phyloP scores from a whole-genome alignment of 441 rosid genomes.

The Adansonia madagascariensis region DNA sequence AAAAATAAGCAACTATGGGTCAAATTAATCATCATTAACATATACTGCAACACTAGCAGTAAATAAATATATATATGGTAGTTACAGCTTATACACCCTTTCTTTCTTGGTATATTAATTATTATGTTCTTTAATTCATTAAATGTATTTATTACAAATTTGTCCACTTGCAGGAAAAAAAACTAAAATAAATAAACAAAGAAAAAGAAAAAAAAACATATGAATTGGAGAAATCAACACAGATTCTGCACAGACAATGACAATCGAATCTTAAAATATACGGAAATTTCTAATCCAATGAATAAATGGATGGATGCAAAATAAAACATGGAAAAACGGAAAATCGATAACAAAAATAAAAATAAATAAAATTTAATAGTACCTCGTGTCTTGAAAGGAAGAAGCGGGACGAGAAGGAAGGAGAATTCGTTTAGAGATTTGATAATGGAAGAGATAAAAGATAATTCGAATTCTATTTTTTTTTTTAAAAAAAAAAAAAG shows the following conservation, averaged over 20 bases:
- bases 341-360: background rate
- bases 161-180: background rate
- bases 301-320: background rate
- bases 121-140: background rate
- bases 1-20: background rate
- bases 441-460: background rate
- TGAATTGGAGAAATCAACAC: conserved; percentile 6
- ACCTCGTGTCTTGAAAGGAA: conserved; percentile 13
- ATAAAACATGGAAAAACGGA: background rate
- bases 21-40: background rate
- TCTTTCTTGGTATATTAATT: background rate
- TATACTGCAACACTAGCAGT: background rate
- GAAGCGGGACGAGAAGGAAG: background rate
- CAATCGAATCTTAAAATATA: background rate
- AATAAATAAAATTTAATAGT: background rate
- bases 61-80: background rate
- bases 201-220: background rate
- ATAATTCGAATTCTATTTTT: background rate
- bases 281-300: background rate
- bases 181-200: background rate
- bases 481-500: background rate
- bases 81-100: background rate
- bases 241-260: background rate
- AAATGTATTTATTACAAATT: background rate
- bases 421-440: background rate